Percentiles rank a stretch among this genome's conserved stretches.
Evolutionary conservation across 2,329 filamentous ascomycete species (phyloP).

Genomic region (Endoconidiophora polonica): DNA sequence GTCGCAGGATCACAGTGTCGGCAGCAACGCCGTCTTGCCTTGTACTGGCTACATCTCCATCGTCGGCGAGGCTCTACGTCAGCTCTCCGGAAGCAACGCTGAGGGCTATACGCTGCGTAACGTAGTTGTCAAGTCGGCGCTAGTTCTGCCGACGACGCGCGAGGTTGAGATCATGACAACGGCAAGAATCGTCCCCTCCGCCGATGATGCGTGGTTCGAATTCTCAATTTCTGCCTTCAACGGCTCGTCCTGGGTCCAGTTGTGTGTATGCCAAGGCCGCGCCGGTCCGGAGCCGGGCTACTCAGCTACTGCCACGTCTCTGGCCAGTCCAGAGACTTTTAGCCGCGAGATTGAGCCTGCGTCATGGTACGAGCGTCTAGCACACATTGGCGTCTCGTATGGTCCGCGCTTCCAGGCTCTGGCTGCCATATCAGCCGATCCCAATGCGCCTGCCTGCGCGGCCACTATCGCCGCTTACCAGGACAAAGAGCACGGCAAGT

Average conservation of each 20-base stretch:
- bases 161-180: conserved; percentile 34
- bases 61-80: conserved; percentile 15
- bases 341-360: conserved; percentile 1
- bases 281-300: neutral
- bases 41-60: conserved; percentile 23
- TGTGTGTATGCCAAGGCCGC: neutral
- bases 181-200: conserved; percentile 21
- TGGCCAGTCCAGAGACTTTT: neutral
- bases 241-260: neutral
- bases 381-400: conserved; percentile 23
- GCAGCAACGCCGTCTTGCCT: conserved; percentile 22
- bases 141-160: conserved; percentile 28
- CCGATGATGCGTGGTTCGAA: conserved; percentile 27
- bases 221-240: conserved; percentile 39
- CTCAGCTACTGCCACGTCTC: neutral
- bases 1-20: conserved; percentile 23
- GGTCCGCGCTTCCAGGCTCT: conserved; percentile 23
- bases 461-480: neutral
- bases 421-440: conserved; percentile 1
- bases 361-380: conserved; percentile 18
- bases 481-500: conserved; percentile 2
- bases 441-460: neutral
- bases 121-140: conserved; percentile 28
- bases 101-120: conserved; percentile 22
- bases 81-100: neutral